phyloP scores from a whole-genome alignment of 2,329 filamentous ascomycete genomes.

The Paecilomyces sp. region DNA sequence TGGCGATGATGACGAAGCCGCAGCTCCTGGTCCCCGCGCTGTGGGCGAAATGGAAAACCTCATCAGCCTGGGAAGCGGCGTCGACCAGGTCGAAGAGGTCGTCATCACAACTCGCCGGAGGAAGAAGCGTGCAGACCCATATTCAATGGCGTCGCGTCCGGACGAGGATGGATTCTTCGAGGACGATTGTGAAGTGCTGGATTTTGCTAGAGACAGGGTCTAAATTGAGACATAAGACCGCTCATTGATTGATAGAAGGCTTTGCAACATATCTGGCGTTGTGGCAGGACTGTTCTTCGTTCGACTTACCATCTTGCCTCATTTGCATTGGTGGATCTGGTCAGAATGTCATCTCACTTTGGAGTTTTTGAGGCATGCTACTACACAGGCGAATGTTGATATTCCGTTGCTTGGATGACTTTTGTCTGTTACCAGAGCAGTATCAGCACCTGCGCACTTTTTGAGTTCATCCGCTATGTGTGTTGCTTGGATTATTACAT shows the following conservation, averaged over 20 bases:
- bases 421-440: background rate
- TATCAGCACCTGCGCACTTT: background rate
- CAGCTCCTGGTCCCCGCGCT: slow-evolving; percentile 18
- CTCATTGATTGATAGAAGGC: slow-evolving; percentile 2
- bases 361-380: background rate
- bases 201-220: slow-evolving; percentile 63
- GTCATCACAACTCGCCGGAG: slow-evolving; percentile 74
- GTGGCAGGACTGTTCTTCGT: background rate
- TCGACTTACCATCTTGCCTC: background rate
- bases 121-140: slow-evolving; percentile 37
- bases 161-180: slow-evolving; percentile 74
- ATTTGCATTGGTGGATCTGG: background rate
- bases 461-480: background rate
- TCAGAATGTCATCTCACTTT: background rate
- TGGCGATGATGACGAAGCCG: slow-evolving; percentile 29
- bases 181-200: slow-evolving; percentile 84
- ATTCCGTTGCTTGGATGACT: background rate
- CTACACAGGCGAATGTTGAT: background rate
- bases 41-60: slow-evolving; percentile 42
- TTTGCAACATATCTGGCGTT: slow-evolving; percentile 1
- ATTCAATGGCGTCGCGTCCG: slow-evolving; percentile 25
- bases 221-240: slow-evolving; percentile 14
- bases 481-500: background rate
- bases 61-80: slow-evolving; percentile 45
- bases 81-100: slow-evolving; percentile 64